Base-by-base conservation (phyloP, 1,139 yeast genomes). In the Taphrina wiesneri region DNA sequence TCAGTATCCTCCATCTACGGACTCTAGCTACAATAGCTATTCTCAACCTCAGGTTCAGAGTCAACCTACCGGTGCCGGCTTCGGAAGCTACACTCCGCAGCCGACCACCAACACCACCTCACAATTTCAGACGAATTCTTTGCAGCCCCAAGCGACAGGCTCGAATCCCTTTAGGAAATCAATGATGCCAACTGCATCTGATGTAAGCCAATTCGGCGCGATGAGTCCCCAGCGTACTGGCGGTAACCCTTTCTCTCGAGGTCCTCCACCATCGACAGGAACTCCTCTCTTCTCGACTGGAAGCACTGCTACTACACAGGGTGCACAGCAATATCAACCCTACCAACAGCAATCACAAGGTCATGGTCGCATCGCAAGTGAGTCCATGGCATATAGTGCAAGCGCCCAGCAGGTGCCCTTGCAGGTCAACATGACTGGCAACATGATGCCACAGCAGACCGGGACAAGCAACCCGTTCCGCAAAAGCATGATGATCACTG, bases 21-120 rank as follows among this genome's bases (percentile, higher is more conserved):
- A 7, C 19, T 49, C 54, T 2, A 28, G 36, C 36, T 78, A 76
- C 70, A 84, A 88, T 17, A 87, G 87, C 11, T 78, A 79, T 5
- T 75, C 70, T 11, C 74, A 68, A 46, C 77, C 39, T 53, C 71
- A 23, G 72, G 46, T 32, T 6, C 67, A 39, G 41, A 39, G 56
- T 17, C 49, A 30, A 32, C 6, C 53, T 45, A 49, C 63, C 34
- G 60, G 61, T n/a, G 41, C n/a, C 17, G 43, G 26, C 49, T 39
- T 41, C 17, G 45, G 51, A 13, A 30, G 54, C 39, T 49, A 49
- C 17, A 46, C 47, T 15, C 34, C 43, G 4, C 46, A 25, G n/a
- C 46, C 43, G 26, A 52, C 46, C 23, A 32, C 9, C 43, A 17
- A 19, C 26, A 6, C 43, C 11, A 21, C 15, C 26, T 25, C 53